A percentile compares a stretch with the other conserved stretches of the same genome.
Evolutionary conservation across 2,329 filamentous ascomycete genomes (phyloP).

Genomic region (Trichoderma sp.): DNA sequence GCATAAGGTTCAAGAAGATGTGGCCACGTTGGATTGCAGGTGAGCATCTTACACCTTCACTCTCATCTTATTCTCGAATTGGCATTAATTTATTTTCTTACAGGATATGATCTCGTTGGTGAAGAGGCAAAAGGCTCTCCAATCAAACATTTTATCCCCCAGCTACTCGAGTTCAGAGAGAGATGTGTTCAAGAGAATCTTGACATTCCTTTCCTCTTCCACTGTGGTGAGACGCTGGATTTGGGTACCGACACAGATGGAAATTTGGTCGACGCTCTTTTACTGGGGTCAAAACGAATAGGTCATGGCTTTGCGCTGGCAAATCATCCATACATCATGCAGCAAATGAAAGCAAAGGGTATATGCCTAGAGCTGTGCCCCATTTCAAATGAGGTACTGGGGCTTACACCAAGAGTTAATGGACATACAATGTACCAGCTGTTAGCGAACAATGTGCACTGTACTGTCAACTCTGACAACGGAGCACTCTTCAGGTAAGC

Average conservation of each 20-base stretch:
- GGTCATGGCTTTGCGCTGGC: constrained; percentile 74
- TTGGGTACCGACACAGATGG: constrained; percentile 65
- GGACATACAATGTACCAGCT: constrained; percentile 71
- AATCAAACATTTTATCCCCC: constrained; percentile 56
- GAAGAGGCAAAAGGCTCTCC: constrained; percentile 67
- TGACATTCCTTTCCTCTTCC: constrained; percentile 73
- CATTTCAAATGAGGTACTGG: constrained; percentile 76
- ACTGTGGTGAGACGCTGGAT: constrained; percentile 76
- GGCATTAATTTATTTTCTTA: not conserved
- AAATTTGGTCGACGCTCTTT: constrained; percentile 70
- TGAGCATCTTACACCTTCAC: constrained; percentile 40
- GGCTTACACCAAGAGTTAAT: constrained; percentile 66
- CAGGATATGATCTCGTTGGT: constrained; percentile 71
- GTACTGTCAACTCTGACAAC: constrained; percentile 76
- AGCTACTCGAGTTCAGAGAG: constrained; percentile 61
- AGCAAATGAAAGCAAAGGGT: constrained; percentile 63
- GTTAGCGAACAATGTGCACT: constrained; percentile 73
- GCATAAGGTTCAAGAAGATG: constrained; percentile 60
- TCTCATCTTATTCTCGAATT: not conserved
- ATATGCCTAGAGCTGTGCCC: constrained; percentile 78
- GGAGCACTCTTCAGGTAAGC: constrained; percentile 70
- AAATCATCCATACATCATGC: constrained; percentile 68
- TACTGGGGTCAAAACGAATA: constrained; percentile 69
- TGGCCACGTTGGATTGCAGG: constrained; percentile 67
- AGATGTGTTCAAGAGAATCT: constrained; percentile 53